A percentile compares a stretch with the other conserved stretches of the same genome.
phyloP scores from a whole-genome alignment of 2,329 filamentous ascomycete species.

The Drechslerella stenobrocha region DNA sequence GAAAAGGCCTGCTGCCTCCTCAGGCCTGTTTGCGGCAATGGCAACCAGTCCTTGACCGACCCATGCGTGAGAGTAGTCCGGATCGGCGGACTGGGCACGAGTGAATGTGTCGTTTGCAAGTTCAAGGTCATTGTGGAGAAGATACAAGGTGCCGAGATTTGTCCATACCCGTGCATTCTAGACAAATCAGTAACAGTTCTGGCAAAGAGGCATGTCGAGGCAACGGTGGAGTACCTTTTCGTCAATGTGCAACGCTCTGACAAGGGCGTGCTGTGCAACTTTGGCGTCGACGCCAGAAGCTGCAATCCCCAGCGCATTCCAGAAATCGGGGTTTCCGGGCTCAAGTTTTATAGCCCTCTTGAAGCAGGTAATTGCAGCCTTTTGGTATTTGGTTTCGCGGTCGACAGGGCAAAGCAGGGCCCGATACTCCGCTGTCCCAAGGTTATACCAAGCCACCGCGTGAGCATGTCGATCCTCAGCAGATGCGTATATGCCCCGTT shows the following conservation, averaged over 20 bases:
- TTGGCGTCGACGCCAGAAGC: conserved; percentile 82
- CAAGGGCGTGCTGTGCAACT: conserved; percentile 89
- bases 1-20: conserved; percentile 81
- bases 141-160: conserved; percentile 82
- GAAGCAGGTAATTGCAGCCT: conserved; percentile 83
- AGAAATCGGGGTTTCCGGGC: conserved; percentile 91
- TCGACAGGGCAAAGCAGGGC: conserved; percentile 70
- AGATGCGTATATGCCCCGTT: conserved; percentile 76
- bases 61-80: conserved; percentile 92
- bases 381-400: conserved; percentile 67
- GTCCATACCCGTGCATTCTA: conserved; percentile 82
- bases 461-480: conserved; percentile 79
- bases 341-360: conserved; percentile 95
- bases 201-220: neutral
- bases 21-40: conserved; percentile 66
- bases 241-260: conserved; percentile 88
- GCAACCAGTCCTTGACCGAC: conserved; percentile 88
- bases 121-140: conserved; percentile 78
- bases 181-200: neutral
- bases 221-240: conserved; percentile 60
- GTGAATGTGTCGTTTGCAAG: conserved; percentile 91
- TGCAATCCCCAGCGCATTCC: conserved; percentile 91
- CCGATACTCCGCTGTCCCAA: conserved; percentile 89
- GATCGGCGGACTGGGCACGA: conserved; percentile 87
- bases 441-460: conserved; percentile 94